These are phyloP conservation scores for Aureobasidium subglaciale DNA, from an alignment of 2,329 filamentous ascomycete genomes.

Conservation along the genomic window DNA sequence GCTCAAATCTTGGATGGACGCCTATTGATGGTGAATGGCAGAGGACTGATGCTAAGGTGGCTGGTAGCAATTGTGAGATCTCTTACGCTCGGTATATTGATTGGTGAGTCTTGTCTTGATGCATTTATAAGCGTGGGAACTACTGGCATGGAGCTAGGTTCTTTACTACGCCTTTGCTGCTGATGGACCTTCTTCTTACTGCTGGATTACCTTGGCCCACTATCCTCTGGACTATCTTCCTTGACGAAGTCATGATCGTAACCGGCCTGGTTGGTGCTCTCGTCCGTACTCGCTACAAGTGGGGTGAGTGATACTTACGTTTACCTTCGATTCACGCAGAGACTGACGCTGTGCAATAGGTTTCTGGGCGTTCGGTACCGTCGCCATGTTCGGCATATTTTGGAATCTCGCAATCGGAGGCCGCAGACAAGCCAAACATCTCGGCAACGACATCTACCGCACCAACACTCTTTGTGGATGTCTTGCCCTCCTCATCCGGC, in stretches of 20 bases:
- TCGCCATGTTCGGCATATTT: conserved; percentile 49
- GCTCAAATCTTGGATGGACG: conserved; percentile 53
- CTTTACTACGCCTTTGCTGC: conserved; percentile 53
- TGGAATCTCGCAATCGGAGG: conserved; percentile 51
- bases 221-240: conserved; percentile 51
- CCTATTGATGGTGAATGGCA: conserved; percentile 54
- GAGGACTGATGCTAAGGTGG: conserved; percentile 34
- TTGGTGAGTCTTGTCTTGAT: conserved; percentile 34
- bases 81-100: conserved; percentile 59
- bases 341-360: conserved; percentile 28
- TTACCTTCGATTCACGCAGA: conserved; percentile 15
- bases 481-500: conserved; percentile 50
- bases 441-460: conserved; percentile 44
- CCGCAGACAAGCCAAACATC: conserved; percentile 43
- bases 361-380: conserved; percentile 25
- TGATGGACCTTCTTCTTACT: conserved; percentile 53
- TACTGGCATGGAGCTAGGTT: conserved; percentile 22
- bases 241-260: conserved; percentile 57
- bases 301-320: conserved; percentile 49
- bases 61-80: conserved; percentile 48
- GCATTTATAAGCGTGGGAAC: background rate
- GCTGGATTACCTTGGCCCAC: conserved; percentile 55
- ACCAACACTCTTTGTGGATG: conserved; percentile 46
- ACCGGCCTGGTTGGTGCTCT: conserved; percentile 56
- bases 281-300: conserved; percentile 54